Evolutionary conservation across 495 filamentous ascomycete genomes (phyloP).

Genomic region (Xylaria scruposa): DNA sequence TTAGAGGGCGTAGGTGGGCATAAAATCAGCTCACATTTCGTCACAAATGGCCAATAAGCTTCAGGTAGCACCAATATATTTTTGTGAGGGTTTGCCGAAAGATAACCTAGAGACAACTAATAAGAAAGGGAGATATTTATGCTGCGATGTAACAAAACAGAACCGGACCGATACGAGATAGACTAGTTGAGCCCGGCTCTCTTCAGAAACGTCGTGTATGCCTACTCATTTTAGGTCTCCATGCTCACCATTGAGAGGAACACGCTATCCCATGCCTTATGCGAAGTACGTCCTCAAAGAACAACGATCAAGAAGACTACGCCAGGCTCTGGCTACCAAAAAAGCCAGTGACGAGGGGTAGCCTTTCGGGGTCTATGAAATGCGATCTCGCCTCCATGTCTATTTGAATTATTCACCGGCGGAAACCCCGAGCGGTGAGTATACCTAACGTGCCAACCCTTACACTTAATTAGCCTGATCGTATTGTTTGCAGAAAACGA

Average conservation of each 20-base stretch:
- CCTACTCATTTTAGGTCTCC: not conserved
- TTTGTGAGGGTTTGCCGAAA: conserved; percentile 17
- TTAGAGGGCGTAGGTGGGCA: conserved; percentile 7
- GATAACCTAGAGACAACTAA: conserved; percentile 3
- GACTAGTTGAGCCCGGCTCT: conserved; percentile 9
- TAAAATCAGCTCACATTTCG: conserved; percentile 24
- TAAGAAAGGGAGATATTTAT: conserved; percentile 5
- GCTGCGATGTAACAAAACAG: conserved; percentile 27
- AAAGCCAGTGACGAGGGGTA: not conserved
- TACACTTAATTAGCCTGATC: conserved; percentile 14
- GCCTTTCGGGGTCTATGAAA: not conserved
- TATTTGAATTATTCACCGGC: not conserved
- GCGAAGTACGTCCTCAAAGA: not conserved
- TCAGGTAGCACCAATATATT: conserved; percentile 2
- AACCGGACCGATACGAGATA: conserved; percentile 29
- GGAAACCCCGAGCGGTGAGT: conserved; percentile 5
- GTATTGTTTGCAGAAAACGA: conserved; percentile 12
- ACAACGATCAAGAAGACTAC: conserved; percentile 10
- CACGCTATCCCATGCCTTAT: not conserved
- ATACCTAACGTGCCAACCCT: not conserved
- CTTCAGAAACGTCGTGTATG: conserved; percentile 1
- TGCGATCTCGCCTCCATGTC: conserved; percentile 4
- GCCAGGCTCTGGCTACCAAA: conserved; percentile 1
- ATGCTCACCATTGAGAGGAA: not conserved
- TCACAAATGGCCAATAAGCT: conserved; percentile 19